Evolutionary conservation across 2,329 filamentous ascomycete genomes (phyloP), one percentile per base, ranked within the genome.

Genomic region (Aspergillus caelatus): DNA sequence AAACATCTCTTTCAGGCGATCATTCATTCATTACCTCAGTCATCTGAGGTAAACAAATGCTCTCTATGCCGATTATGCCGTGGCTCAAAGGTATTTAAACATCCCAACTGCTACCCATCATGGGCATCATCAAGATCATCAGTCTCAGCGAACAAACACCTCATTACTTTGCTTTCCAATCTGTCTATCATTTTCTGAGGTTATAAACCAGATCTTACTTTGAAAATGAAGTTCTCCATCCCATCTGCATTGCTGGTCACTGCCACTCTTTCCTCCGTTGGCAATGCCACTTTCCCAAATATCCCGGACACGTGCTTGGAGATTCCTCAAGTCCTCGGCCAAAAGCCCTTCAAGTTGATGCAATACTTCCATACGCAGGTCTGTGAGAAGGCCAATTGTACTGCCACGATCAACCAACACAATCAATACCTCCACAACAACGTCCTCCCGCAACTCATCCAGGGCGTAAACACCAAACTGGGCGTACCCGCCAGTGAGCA

Each of bases 211-310:
- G 9, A n/a, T 9, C 6, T 14, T 9, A 9, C 26, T 30, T 5
- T 26, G 26, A 52, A n/a, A 52, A 52, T 52, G 46, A 52, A 52
- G 46, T 52, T 52, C 46, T 26, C 23, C 30, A 4, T 30, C 14
- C 26, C 46, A 2, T 52, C 46, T 30, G 26, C 46, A 12, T 19
- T 52, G 12, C 11, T 52, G 46, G 26, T 8, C 46, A 30, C 26
- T 9, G 46, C 46, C 26, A 30, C 46, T 14, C 26, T 52, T 30
- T 52, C n/a, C 14, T 30, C 26, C 26, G 14, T 52, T 26, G 26
- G n/a, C 11, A 30, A 52, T 30, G 46, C 46, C 26, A 26, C 46
- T 8, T 30, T 30, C 16, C 46, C 46, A 19, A 86, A 30, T 58
- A 43, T 63, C 30, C 63, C 63, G 23, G 39, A 57, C 21, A 58